Conservation (phyloP, 2,329 filamentous ascomycete genomes). For the Akanthomyces uredinophilus region DNA sequence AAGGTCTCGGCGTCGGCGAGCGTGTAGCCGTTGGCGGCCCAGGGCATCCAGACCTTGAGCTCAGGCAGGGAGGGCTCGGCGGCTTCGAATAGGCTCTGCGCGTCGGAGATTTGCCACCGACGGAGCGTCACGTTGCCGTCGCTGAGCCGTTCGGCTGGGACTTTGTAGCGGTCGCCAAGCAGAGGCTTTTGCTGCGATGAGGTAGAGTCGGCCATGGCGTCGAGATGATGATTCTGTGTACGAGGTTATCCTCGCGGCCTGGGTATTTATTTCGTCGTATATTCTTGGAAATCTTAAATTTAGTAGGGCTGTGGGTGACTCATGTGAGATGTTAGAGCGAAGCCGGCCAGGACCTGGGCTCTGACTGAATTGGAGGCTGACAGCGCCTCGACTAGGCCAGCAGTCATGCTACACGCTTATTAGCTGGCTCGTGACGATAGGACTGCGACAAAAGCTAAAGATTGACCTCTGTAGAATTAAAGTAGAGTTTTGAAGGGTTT, state of each 20-base stretch:
- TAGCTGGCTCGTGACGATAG: neutral
- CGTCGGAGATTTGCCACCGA: slow-evolving; percentile 17
- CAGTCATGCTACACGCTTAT: neutral
- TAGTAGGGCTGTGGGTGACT: neutral
- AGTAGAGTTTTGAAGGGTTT: too few species aligned
- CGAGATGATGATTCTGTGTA: neutral
- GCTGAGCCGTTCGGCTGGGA: slow-evolving; percentile 11
- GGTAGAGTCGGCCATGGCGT: neutral
- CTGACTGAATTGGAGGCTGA: neutral
- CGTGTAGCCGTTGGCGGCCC: slow-evolving; percentile 17
- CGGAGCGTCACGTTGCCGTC: slow-evolving; percentile 16
- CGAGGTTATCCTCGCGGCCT: neutral
- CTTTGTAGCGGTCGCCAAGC: slow-evolving; percentile 3
- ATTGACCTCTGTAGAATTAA: too few species aligned
- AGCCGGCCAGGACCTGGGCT: neutral
- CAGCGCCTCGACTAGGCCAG: neutral
- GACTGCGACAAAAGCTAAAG: neutral
- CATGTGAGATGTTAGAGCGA: neutral
- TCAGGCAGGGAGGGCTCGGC: slow-evolving; percentile 16
- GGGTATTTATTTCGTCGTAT: neutral
- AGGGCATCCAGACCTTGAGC: slow-evolving; percentile 19
- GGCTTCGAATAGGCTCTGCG: slow-evolving; percentile 9
- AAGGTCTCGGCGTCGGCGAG: slow-evolving; percentile 13
- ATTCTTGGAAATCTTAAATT: neutral
- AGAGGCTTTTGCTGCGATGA: neutral